These are phyloP conservation scores for Nakaseomyces nivariensis DNA, from an alignment of 1,139 yeast species.

Conservation along the genomic window DNA sequence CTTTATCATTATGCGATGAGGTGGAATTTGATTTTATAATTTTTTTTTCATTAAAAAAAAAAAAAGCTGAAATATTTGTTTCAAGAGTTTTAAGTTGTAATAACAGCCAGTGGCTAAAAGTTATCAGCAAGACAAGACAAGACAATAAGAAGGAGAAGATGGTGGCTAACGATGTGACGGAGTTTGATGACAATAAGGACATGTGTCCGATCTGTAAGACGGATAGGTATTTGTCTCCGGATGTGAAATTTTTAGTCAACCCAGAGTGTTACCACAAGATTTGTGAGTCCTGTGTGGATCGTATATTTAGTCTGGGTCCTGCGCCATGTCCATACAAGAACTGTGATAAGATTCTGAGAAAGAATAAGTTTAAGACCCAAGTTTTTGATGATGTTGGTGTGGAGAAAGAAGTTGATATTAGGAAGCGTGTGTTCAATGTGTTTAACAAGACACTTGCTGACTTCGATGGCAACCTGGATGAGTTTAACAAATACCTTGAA, in stretches of 20 bases:
- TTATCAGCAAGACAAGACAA: no score
- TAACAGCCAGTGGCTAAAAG: no score
- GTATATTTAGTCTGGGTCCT: slow-evolving; percentile 89
- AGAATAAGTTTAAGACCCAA: slow-evolving; percentile 84
- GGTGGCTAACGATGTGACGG: background rate
- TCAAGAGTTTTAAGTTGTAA: no score
- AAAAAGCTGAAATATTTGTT: no score
- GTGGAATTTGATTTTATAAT: no score
- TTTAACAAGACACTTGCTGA: slow-evolving; percentile 78
- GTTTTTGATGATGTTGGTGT: slow-evolving; percentile 82
- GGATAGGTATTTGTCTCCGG: slow-evolving; percentile 86
- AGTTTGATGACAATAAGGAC: slow-evolving; percentile 40
- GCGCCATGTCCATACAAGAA: slow-evolving; percentile 93
- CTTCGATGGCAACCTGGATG: slow-evolving; percentile 47
- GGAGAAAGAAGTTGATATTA: slow-evolving; percentile 84
- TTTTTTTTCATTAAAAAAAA: no score
- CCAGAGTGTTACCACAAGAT: slow-evolving; percentile 98
- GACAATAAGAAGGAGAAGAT: background rate
- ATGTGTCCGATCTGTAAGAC: slow-evolving; percentile 98
- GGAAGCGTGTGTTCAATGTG: slow-evolving; percentile 65
- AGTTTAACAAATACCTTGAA: slow-evolving; percentile 71
- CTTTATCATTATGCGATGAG: no score
- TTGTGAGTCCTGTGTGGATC: slow-evolving; percentile 92
- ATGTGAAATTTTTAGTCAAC: slow-evolving; percentile 82
- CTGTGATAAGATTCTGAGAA: slow-evolving; percentile 78